Base-by-base conservation (phyloP, 1,284 basidiomycete species). In the Macrocybe sp. region DNA sequence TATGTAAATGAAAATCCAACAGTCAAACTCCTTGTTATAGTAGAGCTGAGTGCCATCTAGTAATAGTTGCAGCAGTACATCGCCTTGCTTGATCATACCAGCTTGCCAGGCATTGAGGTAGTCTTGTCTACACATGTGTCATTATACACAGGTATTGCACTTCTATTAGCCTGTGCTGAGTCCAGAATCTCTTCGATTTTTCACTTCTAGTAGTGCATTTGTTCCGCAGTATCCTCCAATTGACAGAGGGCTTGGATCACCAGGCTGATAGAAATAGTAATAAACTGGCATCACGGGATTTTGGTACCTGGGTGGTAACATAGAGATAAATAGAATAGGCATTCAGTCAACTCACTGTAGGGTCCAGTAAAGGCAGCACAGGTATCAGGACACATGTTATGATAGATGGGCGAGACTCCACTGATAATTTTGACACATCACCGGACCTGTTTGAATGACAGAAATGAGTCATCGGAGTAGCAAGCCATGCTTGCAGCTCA, bases 21-120 rank as follows among this genome's bases (percentile, higher is more conserved):
- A 58, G 39, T 66, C 63, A 0, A 62, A 66, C 30, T 52, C 31
- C 41, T 64, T 64, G 47, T 59, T 55, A 6, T 55, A 49, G 37
- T 64, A 68, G 0, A 70, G 57, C 48, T 68, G 66, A 7, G 60
- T 58, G 5, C 65, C 63, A 52, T 69, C 63, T 2, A 64, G 41
- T 0, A 61, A 65, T 30, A 62, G 47, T 49, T 58, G 49, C 1
- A 68, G 42, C 8, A 61, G 33, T 6, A 57, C 57, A 46, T 67
- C 60, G 36, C 58, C 45, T 7, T 51, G 39, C 1, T 45, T 60
- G 38, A 70, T 59, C 0, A 41, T 29, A 1, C 48, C 44, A 0
- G 46, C 4, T 2, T 53, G 9, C 6, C 59, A 40, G 7, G 57
- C 53, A 8, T 58, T 34, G 7, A 57, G 39, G 38, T 52, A 54